phyloP scores from a whole-genome alignment of 352 stramenopile genomes.

The Aphanomyces stellatus region DNA sequence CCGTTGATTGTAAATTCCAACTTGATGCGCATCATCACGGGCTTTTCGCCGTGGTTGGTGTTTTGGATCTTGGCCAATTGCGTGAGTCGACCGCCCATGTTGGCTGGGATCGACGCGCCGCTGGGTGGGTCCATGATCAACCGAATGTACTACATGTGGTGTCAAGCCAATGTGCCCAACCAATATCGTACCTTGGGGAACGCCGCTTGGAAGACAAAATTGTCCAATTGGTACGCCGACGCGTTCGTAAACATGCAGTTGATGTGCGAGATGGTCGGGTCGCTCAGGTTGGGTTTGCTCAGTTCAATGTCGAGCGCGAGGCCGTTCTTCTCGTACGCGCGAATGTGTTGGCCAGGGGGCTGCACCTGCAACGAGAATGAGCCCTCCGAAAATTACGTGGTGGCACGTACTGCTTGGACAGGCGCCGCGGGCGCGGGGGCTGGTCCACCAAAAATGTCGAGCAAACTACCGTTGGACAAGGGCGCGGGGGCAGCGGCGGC shows the following conservation, averaged over 20 bases:
- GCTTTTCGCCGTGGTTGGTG: slow-evolving; percentile 90
- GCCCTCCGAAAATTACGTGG: slow-evolving; percentile 18
- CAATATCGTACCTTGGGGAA: slow-evolving; percentile 81
- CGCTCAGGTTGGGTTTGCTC: slow-evolving; percentile 88
- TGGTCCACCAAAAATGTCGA: slow-evolving; percentile 23
- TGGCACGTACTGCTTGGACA: slow-evolving; percentile 16
- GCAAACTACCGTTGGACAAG: background rate
- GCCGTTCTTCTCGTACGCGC: slow-evolving; percentile 94
- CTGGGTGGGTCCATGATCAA: slow-evolving; percentile 97
- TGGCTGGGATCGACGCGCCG: slow-evolving; percentile 83
- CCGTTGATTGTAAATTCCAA: slow-evolving; percentile 78
- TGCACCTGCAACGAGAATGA: slow-evolving; percentile 28
- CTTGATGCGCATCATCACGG: slow-evolving; percentile 77
- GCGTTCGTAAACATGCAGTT: slow-evolving; percentile 91
- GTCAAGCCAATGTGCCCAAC: background rate
- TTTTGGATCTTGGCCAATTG: slow-evolving; percentile 97
- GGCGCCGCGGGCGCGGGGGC: background rate
- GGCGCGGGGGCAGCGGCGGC: slow-evolving; percentile 19
- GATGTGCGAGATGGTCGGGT: slow-evolving; percentile 89
- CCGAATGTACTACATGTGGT: slow-evolving; percentile 83
- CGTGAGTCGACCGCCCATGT: slow-evolving; percentile 74
- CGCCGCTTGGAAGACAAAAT: slow-evolving; percentile 90
- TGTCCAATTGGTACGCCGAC: slow-evolving; percentile 75
- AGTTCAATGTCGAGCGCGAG: slow-evolving; percentile 88
- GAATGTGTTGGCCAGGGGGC: slow-evolving; percentile 49